phyloP scores from a whole-genome alignment of 2,329 filamentous ascomycete species.

The Monilinia aucupariae region DNA sequence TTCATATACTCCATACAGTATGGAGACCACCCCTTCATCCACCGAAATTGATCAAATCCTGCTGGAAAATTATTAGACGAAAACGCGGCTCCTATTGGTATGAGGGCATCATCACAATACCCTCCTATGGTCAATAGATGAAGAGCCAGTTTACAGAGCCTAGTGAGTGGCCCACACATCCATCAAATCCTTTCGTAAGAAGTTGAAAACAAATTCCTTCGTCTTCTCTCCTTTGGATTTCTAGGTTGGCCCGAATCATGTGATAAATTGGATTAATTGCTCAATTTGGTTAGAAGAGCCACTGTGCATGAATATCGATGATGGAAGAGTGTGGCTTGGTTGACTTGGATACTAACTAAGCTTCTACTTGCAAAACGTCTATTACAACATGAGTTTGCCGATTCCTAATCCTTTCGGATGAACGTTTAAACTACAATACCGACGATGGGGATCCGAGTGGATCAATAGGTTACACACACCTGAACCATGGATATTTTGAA shows the following conservation, averaged over 20 bases:
- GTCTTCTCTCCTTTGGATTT: background rate
- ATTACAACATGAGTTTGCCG: background rate
- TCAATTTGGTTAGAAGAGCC: background rate
- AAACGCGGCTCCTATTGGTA: background rate
- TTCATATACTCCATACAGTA: background rate
- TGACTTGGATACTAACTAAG: background rate
- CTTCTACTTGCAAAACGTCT: background rate
- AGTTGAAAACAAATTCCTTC: background rate
- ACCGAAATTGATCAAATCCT: background rate
- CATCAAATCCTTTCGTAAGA: background rate
- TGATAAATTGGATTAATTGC: background rate
- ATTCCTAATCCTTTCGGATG: background rate
- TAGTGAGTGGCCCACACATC: background rate
- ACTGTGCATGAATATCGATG: background rate
- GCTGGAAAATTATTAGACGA: background rate
- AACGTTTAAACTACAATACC: background rate
- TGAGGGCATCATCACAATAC: background rate
- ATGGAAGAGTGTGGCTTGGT: constrained; percentile 1
- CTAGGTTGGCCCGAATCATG: background rate
- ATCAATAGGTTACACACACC: background rate
- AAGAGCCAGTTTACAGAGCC: background rate
- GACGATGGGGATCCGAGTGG: background rate
- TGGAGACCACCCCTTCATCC: background rate
- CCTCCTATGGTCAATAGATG: background rate
- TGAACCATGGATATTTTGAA: background rate